Percentiles rank a stretch among this genome's conserved stretches.
phyloP scores from a whole-genome alignment of 2,329 filamentous ascomycete genomes.

The Colletotrichum orchidophilum region DNA sequence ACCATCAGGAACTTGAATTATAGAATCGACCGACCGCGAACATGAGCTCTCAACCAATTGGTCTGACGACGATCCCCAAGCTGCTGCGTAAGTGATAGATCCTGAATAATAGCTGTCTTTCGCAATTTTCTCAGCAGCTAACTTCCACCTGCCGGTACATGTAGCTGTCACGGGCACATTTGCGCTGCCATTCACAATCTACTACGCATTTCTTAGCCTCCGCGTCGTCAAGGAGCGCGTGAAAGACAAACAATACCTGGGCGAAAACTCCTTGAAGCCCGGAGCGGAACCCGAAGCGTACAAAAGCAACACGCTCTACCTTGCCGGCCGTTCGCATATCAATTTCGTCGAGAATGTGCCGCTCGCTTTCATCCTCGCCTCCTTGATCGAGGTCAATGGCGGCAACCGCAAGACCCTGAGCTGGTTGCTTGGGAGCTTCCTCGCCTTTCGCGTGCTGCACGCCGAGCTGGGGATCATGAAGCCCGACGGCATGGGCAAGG shows the following conservation, averaged over 20 bases:
- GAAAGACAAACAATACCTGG: constrained; percentile 13
- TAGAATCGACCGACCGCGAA: neutral
- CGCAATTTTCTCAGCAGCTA: neutral
- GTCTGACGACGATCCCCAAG: constrained; percentile 18
- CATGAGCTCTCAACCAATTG: constrained; percentile 18
- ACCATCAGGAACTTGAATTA: neutral
- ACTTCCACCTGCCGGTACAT: neutral
- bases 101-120: neutral
- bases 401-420: constrained; percentile 7
- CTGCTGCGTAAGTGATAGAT: constrained; percentile 14
- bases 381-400: constrained; percentile 9
- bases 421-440: constrained; percentile 15
- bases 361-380: constrained; percentile 3
- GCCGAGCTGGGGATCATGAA: constrained; percentile 15
- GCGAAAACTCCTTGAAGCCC: constrained; percentile 7
- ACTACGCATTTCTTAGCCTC: constrained; percentile 25
- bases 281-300: neutral
- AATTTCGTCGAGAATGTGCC: constrained; percentile 21
- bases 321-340: constrained; percentile 11
- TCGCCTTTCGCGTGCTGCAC: constrained; percentile 10
- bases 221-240: constrained; percentile 14
- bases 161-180: constrained; percentile 19
- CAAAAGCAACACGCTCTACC: constrained; percentile 1
- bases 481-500: neutral
- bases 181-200: constrained; percentile 20